A percentile compares a stretch with the other conserved stretches of the same genome.
Evolutionary conservation across 2,329 filamentous ascomycete genomes (phyloP).

Genomic region (Talaromyces sp.): DNA sequence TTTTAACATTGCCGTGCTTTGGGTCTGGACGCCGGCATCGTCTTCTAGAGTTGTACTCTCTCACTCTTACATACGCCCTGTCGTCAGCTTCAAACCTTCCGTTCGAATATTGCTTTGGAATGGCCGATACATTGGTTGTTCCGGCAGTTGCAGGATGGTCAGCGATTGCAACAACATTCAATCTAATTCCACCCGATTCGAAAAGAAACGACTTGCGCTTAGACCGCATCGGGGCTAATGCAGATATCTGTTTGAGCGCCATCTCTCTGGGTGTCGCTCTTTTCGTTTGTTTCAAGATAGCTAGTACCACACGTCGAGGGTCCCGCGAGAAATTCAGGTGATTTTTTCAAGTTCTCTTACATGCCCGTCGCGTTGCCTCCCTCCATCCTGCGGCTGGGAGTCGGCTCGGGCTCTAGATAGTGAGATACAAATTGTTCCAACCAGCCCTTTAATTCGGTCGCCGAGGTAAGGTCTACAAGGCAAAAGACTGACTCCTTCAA

Average conservation of each 20-base stretch:
- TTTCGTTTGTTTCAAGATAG: neutral
- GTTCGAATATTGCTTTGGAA: neutral
- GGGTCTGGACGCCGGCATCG: slow-evolving; percentile 25
- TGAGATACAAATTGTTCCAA: too few relatives aligned
- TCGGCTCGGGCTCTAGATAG: too few relatives aligned
- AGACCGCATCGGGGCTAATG: neutral
- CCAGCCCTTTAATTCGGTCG: too few relatives aligned
- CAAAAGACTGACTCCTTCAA: too few relatives aligned
- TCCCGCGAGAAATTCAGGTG: neutral
- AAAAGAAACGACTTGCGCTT: neutral
- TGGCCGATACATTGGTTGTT: neutral
- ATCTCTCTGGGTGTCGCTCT: neutral
- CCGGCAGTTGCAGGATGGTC: neutral
- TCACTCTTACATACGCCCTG: neutral
- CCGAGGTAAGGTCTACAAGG: too few relatives aligned
- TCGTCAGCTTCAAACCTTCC: neutral
- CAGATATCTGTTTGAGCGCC: neutral
- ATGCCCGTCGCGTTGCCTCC: too few relatives aligned
- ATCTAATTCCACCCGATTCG: neutral
- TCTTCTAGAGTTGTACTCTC: slow-evolving; percentile 23
- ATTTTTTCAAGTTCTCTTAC: neutral
- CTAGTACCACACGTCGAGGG: neutral
- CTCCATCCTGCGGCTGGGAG: too few relatives aligned
- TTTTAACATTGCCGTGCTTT: slow-evolving; percentile 25
- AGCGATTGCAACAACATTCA: neutral